These are phyloP conservation scores for Colletotrichum cuscutae DNA, from an alignment of 2,329 filamentous ascomycete species.

Conservation along the genomic window DNA sequence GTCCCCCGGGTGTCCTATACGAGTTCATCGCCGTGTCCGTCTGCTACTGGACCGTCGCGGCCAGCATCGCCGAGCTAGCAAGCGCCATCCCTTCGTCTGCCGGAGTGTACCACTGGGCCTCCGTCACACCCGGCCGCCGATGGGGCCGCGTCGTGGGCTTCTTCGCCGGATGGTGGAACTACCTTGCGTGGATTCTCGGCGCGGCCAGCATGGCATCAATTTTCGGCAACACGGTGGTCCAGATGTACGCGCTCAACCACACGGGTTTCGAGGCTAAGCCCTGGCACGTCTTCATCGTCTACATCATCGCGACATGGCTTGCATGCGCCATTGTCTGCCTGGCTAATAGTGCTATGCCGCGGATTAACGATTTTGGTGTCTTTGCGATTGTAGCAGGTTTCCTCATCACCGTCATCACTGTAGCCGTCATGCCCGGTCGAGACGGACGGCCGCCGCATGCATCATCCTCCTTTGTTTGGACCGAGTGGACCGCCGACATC, in stretches of 20 bases:
- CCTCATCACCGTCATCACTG: constrained; percentile 65
- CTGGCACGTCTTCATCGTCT: constrained; percentile 57
- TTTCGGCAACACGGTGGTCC: constrained; percentile 52
- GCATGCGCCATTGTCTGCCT: constrained; percentile 58
- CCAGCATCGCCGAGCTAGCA: constrained; percentile 69
- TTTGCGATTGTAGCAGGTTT: constrained; percentile 63
- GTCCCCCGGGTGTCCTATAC: constrained; percentile 70
- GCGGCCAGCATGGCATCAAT: constrained; percentile 53
- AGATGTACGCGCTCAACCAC: constrained; percentile 56
- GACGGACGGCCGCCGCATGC: constrained; percentile 45
- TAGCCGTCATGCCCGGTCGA: constrained; percentile 60
- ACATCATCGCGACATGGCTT: constrained; percentile 52
- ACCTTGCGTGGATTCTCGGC: constrained; percentile 53
- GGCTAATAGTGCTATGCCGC: constrained; percentile 62
- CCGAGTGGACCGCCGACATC: constrained; percentile 49
- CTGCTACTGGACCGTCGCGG: constrained; percentile 69
- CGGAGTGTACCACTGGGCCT: constrained; percentile 71
- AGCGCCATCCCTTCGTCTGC: constrained; percentile 70
- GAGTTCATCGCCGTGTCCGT: constrained; percentile 62
- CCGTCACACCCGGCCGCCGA: constrained; percentile 61
- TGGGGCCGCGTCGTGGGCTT: constrained; percentile 62
- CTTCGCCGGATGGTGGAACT: constrained; percentile 59
- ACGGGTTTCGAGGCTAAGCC: constrained; percentile 46
- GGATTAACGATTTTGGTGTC: constrained; percentile 64
- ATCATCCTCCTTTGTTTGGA: constrained; percentile 51